Evolutionary conservation across 768 basidiomycete genomes (phyloP), one percentile per base, ranked within the genome.

Genomic region (Tricholoma furcatifolium): DNA sequence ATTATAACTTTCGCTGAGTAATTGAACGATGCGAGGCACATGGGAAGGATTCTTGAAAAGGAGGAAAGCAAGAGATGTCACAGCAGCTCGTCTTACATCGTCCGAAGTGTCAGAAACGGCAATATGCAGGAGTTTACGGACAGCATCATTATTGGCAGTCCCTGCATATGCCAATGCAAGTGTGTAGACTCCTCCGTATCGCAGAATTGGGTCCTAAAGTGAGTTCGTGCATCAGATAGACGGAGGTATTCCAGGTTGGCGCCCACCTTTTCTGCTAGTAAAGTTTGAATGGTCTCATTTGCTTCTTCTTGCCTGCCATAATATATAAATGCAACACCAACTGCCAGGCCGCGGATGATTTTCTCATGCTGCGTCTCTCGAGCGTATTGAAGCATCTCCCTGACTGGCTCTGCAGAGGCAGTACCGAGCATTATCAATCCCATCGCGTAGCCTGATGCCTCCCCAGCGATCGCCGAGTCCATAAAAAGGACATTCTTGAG

Each of bases 351-450:
- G 41, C 97, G 87, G 50, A 98, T 98, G 64, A 98, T 98, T 76
- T 98, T 99, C 75, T 99, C 97, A 66, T 98, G 97, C 64, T 97
- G 93, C 1, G 97, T 99, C 66, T 99, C 97, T 50, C 89, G 83
- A 24, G 97, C 94, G 64, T 99, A 99, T 47, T 87, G 82, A 51
- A 98, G 75, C 96, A 98, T 98, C 72, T 99, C 97, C 24, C 91
- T 87, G 32, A 93, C 83, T 49, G 85, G 83, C 34, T 83, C 85
- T 24, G 78, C 75, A 39, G 85, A 85, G 14, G 84, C 94, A 2
- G 93, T 94, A n/a, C 94, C 97, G 6, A 99, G 80, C 95, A 98
- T 98, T 65, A 98, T 83, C 48, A 99, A 77, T 30, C 97, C 97
- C 95, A 99, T 98, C 1, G 95, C 90, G 69, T 92, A 98, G 12